A percentile compares a stretch with the other conserved stretches of the same genome.
Conservation (phyloP, 2,329 filamentous ascomycete species). For the Elsinoe batatas region DNA sequence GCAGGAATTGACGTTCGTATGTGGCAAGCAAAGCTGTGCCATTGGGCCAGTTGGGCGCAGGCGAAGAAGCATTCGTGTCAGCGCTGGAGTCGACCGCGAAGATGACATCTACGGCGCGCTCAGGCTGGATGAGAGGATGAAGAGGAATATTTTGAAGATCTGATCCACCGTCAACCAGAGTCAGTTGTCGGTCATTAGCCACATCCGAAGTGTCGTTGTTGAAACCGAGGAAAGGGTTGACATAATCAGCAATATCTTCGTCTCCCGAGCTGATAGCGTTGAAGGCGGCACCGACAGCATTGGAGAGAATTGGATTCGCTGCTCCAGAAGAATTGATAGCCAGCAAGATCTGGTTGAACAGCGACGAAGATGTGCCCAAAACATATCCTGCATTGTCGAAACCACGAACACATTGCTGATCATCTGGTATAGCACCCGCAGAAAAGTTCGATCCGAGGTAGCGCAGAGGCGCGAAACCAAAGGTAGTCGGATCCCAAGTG, state of each 20-base stretch:
- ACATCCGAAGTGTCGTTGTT: conserved; percentile 51
- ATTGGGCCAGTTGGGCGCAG: conserved; percentile 58
- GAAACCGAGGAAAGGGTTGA: conserved; percentile 66
- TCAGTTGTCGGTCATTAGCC: conserved; percentile 46
- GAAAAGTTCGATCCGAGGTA: conserved; percentile 67
- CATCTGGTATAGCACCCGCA: conserved; percentile 47
- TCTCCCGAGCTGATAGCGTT: conserved; percentile 45
- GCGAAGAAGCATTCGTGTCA: conserved; percentile 45
- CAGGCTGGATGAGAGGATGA: conserved; percentile 64
- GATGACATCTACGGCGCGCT: conserved; percentile 65
- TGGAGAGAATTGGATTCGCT: conserved; percentile 43
- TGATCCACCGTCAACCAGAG: conserved; percentile 68
- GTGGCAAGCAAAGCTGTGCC: conserved; percentile 65
- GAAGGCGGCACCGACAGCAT: conserved; percentile 46
- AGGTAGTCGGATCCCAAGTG: conserved; percentile 62
- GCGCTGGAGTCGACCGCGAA: conserved; percentile 72
- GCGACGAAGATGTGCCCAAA: conserved; percentile 74
- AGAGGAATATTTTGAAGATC: conserved; percentile 72
- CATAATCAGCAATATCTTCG: conserved; percentile 66
- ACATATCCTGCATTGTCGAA: conserved; percentile 76
- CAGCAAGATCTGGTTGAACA: conserved; percentile 73
- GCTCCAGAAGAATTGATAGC: conserved; percentile 46
- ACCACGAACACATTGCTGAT: conserved; percentile 57
- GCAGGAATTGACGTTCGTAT: conserved; percentile 54
- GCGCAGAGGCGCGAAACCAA: conserved; percentile 59